These are phyloP conservation scores for Beverwykella pulmonaria DNA, from an alignment of 495 filamentous ascomycete species.

Conservation along the genomic window DNA sequence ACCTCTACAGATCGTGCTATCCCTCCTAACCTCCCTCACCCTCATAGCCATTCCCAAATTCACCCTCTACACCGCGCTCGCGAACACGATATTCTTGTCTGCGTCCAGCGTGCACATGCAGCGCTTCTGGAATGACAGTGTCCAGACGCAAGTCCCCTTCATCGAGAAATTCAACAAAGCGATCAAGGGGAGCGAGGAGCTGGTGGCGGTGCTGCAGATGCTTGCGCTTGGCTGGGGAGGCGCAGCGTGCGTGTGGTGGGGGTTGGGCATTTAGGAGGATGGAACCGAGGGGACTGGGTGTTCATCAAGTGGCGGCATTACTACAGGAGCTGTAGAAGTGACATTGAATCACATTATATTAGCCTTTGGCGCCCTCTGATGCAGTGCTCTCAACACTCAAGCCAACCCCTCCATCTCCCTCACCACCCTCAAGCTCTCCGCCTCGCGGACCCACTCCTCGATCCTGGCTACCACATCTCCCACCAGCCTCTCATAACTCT, in stretches of 20 bases:
- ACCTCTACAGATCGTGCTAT: constrained; percentile 56
- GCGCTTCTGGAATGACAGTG: constrained; percentile 43
- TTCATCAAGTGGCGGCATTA: too few species aligned
- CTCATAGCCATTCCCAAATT: constrained; percentile 36
- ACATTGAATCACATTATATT: too few species aligned
- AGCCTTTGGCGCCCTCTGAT: too few species aligned
- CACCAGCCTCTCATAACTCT: constrained; percentile 73
- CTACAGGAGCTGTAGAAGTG: too few species aligned
- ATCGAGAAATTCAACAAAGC: constrained; percentile 47
- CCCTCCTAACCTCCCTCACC: constrained; percentile 48
- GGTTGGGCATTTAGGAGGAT: background rate
- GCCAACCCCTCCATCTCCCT: constrained; percentile 20
- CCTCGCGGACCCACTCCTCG: constrained; percentile 71
- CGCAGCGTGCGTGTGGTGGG: background rate
- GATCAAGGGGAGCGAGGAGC: constrained; percentile 38
- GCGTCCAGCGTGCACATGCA: constrained; percentile 35
- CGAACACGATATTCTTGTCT: constrained; percentile 20
- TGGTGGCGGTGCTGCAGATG: constrained; percentile 25
- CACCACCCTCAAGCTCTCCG: constrained; percentile 39
- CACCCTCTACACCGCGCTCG: constrained; percentile 17
- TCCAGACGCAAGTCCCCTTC: constrained; percentile 44
- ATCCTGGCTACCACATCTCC: constrained; percentile 72
- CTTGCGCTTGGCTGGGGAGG: constrained; percentile 13
- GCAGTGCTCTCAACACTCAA: too few species aligned
- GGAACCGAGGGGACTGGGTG: background rate